These are phyloP conservation scores for Dioscorea alata DNA, from an alignment of 106 monocot genomes.

Conservation along the genomic window DNA sequence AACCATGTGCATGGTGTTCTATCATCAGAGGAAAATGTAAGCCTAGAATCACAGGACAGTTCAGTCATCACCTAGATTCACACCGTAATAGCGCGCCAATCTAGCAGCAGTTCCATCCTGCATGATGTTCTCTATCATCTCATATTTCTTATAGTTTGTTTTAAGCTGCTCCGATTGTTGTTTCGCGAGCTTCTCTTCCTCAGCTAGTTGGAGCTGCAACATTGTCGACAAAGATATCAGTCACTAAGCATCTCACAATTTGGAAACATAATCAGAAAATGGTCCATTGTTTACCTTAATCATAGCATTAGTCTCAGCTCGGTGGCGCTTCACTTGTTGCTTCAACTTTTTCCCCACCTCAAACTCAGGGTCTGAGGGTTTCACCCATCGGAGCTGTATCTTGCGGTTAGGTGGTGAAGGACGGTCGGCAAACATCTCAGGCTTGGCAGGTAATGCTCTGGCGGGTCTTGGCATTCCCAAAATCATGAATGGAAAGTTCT, in stretches of 20 bases:
- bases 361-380: slow-evolving; percentile 38
- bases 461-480: slow-evolving; percentile 80
- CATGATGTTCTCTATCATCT: slow-evolving; percentile 57
- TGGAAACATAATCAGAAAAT: neutral
- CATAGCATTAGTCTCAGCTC: slow-evolving; percentile 44
- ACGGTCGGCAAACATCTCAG: slow-evolving; percentile 66
- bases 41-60: neutral
- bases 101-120: slow-evolving; percentile 41
- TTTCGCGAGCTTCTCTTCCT: slow-evolving; percentile 66
- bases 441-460: slow-evolving; percentile 43
- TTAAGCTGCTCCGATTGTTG: slow-evolving; percentile 54
- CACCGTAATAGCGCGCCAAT: slow-evolving; percentile 46
- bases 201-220: slow-evolving; percentile 54
- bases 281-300: slow-evolving; percentile 36
- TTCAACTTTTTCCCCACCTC: slow-evolving; percentile 46
- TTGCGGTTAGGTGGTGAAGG: slow-evolving; percentile 59
- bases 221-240: neutral
- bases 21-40: no score
- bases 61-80: slow-evolving; percentile 22
- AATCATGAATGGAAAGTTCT: slow-evolving; percentile 80
- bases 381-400: slow-evolving; percentile 49
- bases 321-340: slow-evolving; percentile 42
- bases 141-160: slow-evolving; percentile 60
- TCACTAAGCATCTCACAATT: neutral
- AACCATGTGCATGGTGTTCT: no score